phyloP scores from a whole-genome alignment of 768 basidiomycete species.

The Auricularia heimuer region DNA sequence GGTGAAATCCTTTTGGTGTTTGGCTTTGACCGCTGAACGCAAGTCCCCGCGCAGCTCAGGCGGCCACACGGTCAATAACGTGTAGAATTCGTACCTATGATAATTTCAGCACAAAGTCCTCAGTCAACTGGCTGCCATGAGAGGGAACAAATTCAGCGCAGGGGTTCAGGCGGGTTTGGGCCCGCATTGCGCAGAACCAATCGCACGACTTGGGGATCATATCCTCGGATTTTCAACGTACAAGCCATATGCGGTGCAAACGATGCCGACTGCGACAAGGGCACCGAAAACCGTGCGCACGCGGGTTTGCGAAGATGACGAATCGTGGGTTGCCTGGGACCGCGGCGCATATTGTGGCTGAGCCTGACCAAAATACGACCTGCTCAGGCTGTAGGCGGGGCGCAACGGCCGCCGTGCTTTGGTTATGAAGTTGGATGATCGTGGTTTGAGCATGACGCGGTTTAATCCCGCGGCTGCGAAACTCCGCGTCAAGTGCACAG shows the following conservation, averaged over 20 bases:
- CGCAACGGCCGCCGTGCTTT: background rate
- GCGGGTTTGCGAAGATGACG: background rate
- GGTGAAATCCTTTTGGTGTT: conserved; percentile 40
- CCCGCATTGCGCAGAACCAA: background rate
- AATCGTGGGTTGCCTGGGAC: background rate
- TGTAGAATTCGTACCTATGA: conserved; percentile 45
- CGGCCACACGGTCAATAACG: conserved; percentile 57
- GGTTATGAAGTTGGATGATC: background rate
- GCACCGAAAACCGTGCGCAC: conserved; percentile 25
- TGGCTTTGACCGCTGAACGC: conserved; percentile 54
- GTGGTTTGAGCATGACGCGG: background rate
- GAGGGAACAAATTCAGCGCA: background rate
- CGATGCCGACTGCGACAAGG: conserved; percentile 28
- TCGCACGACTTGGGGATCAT: background rate
- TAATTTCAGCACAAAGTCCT: background rate
- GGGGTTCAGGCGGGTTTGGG: background rate
- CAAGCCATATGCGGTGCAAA: conserved; percentile 35
- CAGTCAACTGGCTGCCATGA: background rate
- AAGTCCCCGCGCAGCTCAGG: conserved; percentile 51
- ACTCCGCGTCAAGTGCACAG: too few species aligned
- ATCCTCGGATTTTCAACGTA: conserved; percentile 16
- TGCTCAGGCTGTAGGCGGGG: background rate
- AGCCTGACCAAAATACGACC: background rate
- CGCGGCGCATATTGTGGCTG: background rate
- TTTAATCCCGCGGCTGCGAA: too few species aligned